Percentiles rank a stretch among this genome's conserved stretches.
phyloP scores from a whole-genome alignment of 805 yeast genomes.

The Priceomyces carsonii region DNA sequence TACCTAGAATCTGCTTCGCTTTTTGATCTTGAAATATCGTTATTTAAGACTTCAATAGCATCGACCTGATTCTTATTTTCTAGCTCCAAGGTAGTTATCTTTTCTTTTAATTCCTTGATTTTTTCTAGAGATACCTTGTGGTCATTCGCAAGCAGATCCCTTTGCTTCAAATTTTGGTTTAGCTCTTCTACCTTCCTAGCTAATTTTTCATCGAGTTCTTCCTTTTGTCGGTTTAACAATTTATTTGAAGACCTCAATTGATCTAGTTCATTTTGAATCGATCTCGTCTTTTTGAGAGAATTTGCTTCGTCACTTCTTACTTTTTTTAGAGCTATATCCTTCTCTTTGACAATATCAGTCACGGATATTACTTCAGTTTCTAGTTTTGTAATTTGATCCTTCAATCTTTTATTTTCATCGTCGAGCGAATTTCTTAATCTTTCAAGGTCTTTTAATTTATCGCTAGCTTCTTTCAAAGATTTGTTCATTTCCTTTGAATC shows the following conservation, averaged over 20 bases:
- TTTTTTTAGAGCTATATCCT: slow-evolving; percentile 44
- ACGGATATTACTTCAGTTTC: slow-evolving; percentile 34
- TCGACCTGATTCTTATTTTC: slow-evolving; percentile 3
- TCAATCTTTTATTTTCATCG: slow-evolving; percentile 40
- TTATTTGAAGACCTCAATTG: slow-evolving; percentile 31
- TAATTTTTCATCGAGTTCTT: slow-evolving; percentile 26
- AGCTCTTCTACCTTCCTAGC: slow-evolving; percentile 15
- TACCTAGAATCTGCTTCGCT: too few relatives aligned
- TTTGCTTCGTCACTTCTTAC: slow-evolving; percentile 30
- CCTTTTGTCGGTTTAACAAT: slow-evolving; percentile 27
- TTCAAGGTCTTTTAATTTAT: slow-evolving; percentile 39
- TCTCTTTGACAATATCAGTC: slow-evolving; percentile 39
- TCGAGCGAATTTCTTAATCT: slow-evolving; percentile 29
- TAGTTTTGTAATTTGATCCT: slow-evolving; percentile 30
- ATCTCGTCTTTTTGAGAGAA: slow-evolving; percentile 26
- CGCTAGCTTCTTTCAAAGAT: slow-evolving; percentile 53
- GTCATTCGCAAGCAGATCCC: slow-evolving; percentile 13
- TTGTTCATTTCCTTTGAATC: slow-evolving; percentile 59
- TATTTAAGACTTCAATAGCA: neutral
- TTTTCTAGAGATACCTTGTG: slow-evolving; percentile 14
- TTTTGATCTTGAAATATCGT: too few relatives aligned
- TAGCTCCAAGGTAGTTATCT: slow-evolving; percentile 18
- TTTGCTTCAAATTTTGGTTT: slow-evolving; percentile 14
- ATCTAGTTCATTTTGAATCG: slow-evolving; percentile 25
- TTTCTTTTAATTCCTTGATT: slow-evolving; percentile 18